These are phyloP conservation scores for Rubia yunnanensis DNA, from an alignment of 257 asterid species.

Conservation along the genomic window DNA sequence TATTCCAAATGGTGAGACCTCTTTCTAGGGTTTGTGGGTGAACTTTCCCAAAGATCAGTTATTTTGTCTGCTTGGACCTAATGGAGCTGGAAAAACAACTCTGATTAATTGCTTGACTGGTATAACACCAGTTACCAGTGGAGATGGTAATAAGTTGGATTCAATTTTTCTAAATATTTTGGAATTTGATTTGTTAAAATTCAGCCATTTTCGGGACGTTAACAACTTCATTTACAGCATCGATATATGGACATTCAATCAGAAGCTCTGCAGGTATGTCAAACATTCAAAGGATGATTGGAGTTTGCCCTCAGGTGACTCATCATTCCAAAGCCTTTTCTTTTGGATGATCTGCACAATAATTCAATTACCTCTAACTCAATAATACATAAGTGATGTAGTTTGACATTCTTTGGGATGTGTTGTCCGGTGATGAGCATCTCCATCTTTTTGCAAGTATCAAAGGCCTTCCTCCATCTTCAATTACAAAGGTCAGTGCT, in stretches of 20 bases:
- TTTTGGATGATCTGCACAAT: neutral
- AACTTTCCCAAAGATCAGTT: slow-evolving; percentile 85
- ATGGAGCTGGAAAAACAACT: slow-evolving; percentile 98
- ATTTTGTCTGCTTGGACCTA: slow-evolving; percentile 94
- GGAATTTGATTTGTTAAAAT: neutral
- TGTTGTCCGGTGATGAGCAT: neutral
- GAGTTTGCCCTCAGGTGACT: slow-evolving; percentile 93
- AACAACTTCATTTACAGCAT: slow-evolving; percentile 38
- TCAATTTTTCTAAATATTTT: neutral
- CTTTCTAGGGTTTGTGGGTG: slow-evolving; percentile 79
- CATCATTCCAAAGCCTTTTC: slow-evolving; percentile 17
- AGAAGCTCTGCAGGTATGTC: slow-evolving; percentile 76
- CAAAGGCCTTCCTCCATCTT: neutral
- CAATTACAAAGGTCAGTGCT: neutral
- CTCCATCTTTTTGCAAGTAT: neutral
- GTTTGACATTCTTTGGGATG: neutral
- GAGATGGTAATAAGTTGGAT: slow-evolving; percentile 68
- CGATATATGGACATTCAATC: slow-evolving; percentile 73
- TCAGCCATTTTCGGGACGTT: neutral
- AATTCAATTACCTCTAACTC: neutral
- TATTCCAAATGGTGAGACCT: slow-evolving; percentile 4
- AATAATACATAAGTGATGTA: neutral
- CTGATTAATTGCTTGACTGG: slow-evolving; percentile 87
- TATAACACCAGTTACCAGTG: slow-evolving; percentile 73
- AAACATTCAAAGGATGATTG: slow-evolving; percentile 70